phyloP scores from a whole-genome alignment of 78 protist species.

The Dictyostelium citrinum region DNA sequence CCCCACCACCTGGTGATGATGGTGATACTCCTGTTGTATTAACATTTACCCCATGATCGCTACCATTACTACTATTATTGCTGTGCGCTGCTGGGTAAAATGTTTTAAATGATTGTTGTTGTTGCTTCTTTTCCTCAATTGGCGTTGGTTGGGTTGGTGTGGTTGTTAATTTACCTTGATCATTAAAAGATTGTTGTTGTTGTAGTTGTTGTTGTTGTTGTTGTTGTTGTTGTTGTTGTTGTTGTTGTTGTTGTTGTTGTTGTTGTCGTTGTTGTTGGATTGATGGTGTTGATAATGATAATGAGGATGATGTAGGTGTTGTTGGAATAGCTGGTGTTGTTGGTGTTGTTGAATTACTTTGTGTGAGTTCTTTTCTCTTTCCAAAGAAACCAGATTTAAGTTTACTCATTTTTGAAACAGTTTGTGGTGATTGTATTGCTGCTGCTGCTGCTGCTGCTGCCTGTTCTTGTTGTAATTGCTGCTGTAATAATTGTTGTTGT shows the following conservation, averaged over 20 bases:
- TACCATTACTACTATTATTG: not conserved
- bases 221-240: not conserved
- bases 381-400: not conserved
- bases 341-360: not conserved
- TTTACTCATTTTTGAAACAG: not conserved
- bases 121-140: not conserved
- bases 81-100: conserved; percentile 11
- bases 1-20: conserved; percentile 5
- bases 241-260: not conserved
- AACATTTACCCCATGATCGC: not conserved
- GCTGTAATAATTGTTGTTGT: not conserved
- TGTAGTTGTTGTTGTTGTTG: not conserved
- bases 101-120: not conserved
- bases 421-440: not conserved
- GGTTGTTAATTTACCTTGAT: not conserved
- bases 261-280: not conserved
- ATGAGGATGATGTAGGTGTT: not conserved
- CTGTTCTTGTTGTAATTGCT: not conserved
- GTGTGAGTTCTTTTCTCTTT: not conserved
- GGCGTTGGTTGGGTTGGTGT: not conserved
- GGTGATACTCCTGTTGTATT: not conserved
- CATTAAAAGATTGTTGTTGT: not conserved
- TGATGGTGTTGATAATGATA: not conserved
- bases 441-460: not conserved
- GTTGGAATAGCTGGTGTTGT: not conserved